Conservation (phyloP, 169 alveolate species). For the Fabrea salina region DNA sequence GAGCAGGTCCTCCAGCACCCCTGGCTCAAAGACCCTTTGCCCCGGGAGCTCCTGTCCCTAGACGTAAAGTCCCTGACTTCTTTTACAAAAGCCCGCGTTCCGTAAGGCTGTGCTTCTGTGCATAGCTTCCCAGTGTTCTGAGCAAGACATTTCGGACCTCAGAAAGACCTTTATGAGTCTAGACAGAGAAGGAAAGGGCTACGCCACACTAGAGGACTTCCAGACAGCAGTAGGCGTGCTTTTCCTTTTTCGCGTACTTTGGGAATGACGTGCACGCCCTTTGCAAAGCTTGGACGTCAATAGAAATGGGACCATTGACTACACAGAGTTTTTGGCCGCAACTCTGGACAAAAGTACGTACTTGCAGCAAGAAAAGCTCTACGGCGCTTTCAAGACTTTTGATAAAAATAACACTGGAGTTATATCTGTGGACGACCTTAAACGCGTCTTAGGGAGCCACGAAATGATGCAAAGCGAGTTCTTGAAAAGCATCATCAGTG, state of each 20-base stretch:
- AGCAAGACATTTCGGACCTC: constrained; percentile 45
- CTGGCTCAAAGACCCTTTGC: constrained; percentile 71
- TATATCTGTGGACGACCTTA: constrained; percentile 55
- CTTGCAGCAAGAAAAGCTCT: constrained; percentile 45
- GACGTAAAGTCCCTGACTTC: not conserved
- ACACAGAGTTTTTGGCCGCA: constrained; percentile 75
- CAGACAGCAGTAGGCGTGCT: constrained; percentile 17
- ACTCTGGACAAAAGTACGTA: constrained; percentile 51
- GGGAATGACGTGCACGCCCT: too few species aligned
- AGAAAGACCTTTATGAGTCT: constrained; percentile 48
- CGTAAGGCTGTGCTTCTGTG: constrained; percentile 49
- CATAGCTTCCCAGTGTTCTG: constrained; percentile 51
- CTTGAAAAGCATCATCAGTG: constrained; percentile 49
- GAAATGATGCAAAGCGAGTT: constrained; percentile 23
- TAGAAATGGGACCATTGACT: constrained; percentile 60
- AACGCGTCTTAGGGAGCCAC: constrained; percentile 40
- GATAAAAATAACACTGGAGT: constrained; percentile 69
- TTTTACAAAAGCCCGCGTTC: constrained; percentile 32
- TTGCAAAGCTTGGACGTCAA: constrained; percentile 44
- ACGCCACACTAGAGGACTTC: constrained; percentile 51
- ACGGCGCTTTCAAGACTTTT: constrained; percentile 60
- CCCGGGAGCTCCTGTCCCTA: not conserved
- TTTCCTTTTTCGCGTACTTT: not conserved
- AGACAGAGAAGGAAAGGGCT: constrained; percentile 61
- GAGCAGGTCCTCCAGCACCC: constrained; percentile 70